Percentiles rank a stretch among this genome's conserved stretches.
Conservation (phyloP, 805 yeast species). For the Ogataea chonburiensis region DNA sequence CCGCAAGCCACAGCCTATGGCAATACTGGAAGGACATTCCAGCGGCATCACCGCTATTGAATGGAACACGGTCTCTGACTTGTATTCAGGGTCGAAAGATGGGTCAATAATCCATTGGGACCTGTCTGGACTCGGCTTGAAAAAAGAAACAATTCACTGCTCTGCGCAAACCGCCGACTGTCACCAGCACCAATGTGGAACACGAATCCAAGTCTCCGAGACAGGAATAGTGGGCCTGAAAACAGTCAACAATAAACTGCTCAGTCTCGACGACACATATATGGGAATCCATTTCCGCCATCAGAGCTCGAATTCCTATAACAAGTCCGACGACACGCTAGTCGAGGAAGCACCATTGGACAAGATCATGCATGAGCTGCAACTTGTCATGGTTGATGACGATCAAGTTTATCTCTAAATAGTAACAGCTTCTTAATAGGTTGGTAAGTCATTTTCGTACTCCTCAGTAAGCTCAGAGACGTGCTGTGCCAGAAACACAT, state of each 20-base stretch:
- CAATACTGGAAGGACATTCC: slow-evolving; percentile 53
- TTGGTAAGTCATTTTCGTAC: slow-evolving; percentile 52
- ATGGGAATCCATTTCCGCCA: slow-evolving; percentile 49
- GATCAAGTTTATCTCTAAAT: slow-evolving; percentile 17
- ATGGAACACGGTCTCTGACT: slow-evolving; percentile 45
- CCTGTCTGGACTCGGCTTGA: slow-evolving; percentile 26
- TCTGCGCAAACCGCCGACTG: slow-evolving; percentile 44
- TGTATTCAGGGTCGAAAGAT: slow-evolving; percentile 61
- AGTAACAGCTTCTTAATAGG: slow-evolving; percentile 11
- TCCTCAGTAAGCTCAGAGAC: slow-evolving; percentile 37
- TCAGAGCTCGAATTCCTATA: slow-evolving; percentile 2
- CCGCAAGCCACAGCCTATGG: slow-evolving; percentile 53
- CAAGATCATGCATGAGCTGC: slow-evolving; percentile 11
- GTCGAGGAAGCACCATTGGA: slow-evolving; percentile 6
- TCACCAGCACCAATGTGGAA: slow-evolving; percentile 46
- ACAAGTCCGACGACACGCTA: slow-evolving; percentile 19
- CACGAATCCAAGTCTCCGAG: slow-evolving; percentile 59
- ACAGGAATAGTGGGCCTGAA: slow-evolving; percentile 47
- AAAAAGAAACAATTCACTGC: slow-evolving; percentile 32
- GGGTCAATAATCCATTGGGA: slow-evolving; percentile 73
- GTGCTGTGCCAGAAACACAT: slow-evolving; percentile 51
- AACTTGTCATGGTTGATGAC: slow-evolving; percentile 19
- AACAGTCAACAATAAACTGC: slow-evolving; percentile 37
- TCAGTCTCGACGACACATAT: slow-evolving; percentile 55
- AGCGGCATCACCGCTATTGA: slow-evolving; percentile 54